A percentile compares a stretch with the other conserved stretches of the same genome.
phyloP scores from a whole-genome alignment of 2,329 filamentous ascomycete species.

The Colletotrichum falcatum region DNA sequence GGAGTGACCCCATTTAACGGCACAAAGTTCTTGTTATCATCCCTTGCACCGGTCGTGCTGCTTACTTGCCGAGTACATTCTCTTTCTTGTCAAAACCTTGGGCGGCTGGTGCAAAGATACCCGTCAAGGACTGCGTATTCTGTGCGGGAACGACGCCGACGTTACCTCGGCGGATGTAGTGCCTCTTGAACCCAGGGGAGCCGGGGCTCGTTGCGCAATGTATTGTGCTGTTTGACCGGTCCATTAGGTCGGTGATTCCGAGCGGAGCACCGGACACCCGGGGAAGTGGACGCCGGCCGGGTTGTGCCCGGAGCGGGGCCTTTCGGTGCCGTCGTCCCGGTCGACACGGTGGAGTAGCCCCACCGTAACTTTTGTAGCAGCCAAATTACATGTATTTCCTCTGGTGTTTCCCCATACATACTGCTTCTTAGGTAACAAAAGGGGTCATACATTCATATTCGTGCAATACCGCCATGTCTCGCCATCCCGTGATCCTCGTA shows the following conservation, averaged over 20 bases:
- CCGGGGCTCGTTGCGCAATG: too few species aligned
- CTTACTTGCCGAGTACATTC: too few species aligned
- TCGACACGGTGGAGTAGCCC: too few species aligned
- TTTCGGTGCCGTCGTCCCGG: not conserved
- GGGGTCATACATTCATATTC: too few species aligned
- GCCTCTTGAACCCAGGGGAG: not conserved
- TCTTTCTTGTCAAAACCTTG: too few species aligned
- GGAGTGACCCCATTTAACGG: too few species aligned
- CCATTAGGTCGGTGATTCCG: not conserved
- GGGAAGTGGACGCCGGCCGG: not conserved
- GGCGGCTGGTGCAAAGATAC: too few species aligned
- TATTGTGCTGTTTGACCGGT: too few species aligned
- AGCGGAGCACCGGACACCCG: not conserved
- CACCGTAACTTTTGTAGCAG: too few species aligned
- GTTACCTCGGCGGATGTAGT: not conserved
- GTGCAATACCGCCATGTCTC: not conserved
- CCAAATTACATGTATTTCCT: not conserved
- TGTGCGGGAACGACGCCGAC: not conserved
- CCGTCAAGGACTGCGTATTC: not conserved
- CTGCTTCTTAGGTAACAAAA: not conserved
- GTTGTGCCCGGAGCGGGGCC: not conserved
- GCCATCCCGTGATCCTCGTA: too few species aligned
- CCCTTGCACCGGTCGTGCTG: too few species aligned
- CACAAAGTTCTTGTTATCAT: too few species aligned
- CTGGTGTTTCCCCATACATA: not conserved